Base-by-base conservation (phyloP, 116 monocot species). In the Phalaenopsis hybrid region DNA sequence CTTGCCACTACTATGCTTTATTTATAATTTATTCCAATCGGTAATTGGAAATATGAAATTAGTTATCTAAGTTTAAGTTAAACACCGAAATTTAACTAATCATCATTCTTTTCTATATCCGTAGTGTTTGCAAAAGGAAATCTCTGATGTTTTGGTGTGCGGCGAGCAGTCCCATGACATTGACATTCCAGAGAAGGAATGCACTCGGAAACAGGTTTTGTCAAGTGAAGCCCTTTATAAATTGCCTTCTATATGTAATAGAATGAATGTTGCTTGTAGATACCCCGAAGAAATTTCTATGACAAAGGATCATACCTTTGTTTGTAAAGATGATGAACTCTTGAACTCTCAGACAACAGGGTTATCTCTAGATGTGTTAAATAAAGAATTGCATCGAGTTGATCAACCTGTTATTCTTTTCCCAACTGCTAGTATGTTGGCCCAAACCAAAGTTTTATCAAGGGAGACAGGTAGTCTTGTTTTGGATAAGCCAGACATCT, bases 51-150 rank as follows among this genome's bases (percentile, higher is more conserved):
- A 12, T 46, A 68, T 2, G 23, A 70, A 16, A 15, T 55, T 55
- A 15, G 17, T 55, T 55, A 15, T 55, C 17, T 55, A 55, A 55
- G 2, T 4, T 55, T 55, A 55, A 55, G 15, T 16, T 55, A 55
- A 15, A 55, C 55, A 16, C 55, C 16, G 13, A 13, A 13, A 78
- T 78, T 20, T 83, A 58, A 77, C 28, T 83, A 61, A 74, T 8
- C 4, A 12, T 67, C 15, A 44, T 57, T 58, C 12, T 84, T 20
- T 7, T 79, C 20, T 80, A 63, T 46, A 8, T 80, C 33, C 43
- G 41, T 41, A 87, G 87, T 75, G 72, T 83, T 68, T 78, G 55
- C 78, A 74, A 81, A 12, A 61, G 65, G 63, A 79, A 78, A 8
- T 46, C 25, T 61, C 61, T 52, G 75, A 85, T 85, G 82, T 33